Base-by-base conservation (phyloP, 2,329 filamentous ascomycete genomes). In the Ascochyta pisi region DNA sequence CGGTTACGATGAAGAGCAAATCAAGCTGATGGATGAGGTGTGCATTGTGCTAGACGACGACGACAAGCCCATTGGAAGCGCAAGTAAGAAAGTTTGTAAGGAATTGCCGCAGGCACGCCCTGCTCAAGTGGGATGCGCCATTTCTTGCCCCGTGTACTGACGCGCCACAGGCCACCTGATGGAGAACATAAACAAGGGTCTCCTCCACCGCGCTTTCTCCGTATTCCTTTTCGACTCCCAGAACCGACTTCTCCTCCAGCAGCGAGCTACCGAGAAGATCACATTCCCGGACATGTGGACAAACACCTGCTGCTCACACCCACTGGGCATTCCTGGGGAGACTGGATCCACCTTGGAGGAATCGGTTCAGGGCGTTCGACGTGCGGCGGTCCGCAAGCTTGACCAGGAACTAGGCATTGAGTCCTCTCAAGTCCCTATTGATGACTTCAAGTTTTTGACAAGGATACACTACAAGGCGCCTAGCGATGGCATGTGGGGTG, bases 281-380 rank as follows among this genome's bases (percentile, higher is more conserved):
- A 99, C 95, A 6, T 99, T 99, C 80, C 94, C 95, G n/a, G 92
- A 96, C 75, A 93, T 97, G 89, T 99, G 95, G 95, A 99, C 95
- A 62, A 99, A 99, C 80, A 99, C 95, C 29, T 99, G 95, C 84
- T 99, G 95, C 83, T 99, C 95, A 35, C 95, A 99, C 78, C 95
- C 95, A 5, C 84, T 99, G 58, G 91, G 91, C 51, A 90, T 97
- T 64, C 90, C 95, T 8, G 89, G 89, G 63, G 95, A 99, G 85
- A 96, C 92, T 24, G 95, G 95, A 61, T 85, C 87, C 29, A 89
- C 89, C 64, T 83, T 99, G 39, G 84, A 88, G 45, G 90, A 91
- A 63, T 90, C 93, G 5, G 82, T 98, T 54, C 82, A 86, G 66
- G 95, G 95, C 26, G 95, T 93, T 65, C 96, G 96, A 83, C 87